These are phyloP conservation scores for Cubamyces sp. DNA, from an alignment of 768 basidiomycete genomes.

Conservation along the genomic window DNA sequence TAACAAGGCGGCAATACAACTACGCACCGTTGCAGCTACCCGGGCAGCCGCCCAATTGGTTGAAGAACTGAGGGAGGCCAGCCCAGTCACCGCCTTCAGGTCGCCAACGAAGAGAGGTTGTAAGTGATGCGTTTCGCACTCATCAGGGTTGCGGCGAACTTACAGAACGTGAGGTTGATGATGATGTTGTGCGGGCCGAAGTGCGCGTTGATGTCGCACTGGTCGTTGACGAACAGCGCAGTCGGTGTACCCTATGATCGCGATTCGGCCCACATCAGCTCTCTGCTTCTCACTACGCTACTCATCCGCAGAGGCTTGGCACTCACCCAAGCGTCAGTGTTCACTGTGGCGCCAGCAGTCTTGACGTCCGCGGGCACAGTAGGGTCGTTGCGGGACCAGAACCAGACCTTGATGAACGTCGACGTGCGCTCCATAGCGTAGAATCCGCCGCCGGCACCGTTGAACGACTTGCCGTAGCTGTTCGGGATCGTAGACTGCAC, in stretches of 20 bases:
- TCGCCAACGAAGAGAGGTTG: not conserved
- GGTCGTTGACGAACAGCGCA: slow-evolving; percentile 63
- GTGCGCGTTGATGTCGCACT: slow-evolving; percentile 58
- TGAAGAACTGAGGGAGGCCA: slow-evolving; percentile 46
- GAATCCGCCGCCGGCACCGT: slow-evolving; percentile 65
- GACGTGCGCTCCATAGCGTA: slow-evolving; percentile 64
- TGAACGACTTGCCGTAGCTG: slow-evolving; percentile 63
- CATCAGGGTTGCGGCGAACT: slow-evolving; percentile 29
- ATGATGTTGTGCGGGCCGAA: slow-evolving; percentile 65
- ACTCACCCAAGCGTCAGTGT: slow-evolving; percentile 58
- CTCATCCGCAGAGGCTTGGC: slow-evolving; percentile 5
- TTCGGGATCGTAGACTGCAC: slow-evolving; percentile 43
- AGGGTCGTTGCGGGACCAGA: slow-evolving; percentile 59
- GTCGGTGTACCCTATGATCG: slow-evolving; percentile 54
- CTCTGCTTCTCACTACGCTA: not conserved
- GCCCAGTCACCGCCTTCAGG: slow-evolving; percentile 62
- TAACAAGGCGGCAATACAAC: not conserved
- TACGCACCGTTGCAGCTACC: slow-evolving; percentile 55
- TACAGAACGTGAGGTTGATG: slow-evolving; percentile 73
- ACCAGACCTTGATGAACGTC: slow-evolving; percentile 67
- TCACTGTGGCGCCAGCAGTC: slow-evolving; percentile 43
- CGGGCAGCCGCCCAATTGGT: slow-evolving; percentile 51
- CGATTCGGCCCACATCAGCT: slow-evolving; percentile 3
- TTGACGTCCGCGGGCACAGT: slow-evolving; percentile 52
- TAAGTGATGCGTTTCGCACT: not conserved